Conservation (phyloP, 176 grass and related monocot species). For the Carex kokanica region DNA sequence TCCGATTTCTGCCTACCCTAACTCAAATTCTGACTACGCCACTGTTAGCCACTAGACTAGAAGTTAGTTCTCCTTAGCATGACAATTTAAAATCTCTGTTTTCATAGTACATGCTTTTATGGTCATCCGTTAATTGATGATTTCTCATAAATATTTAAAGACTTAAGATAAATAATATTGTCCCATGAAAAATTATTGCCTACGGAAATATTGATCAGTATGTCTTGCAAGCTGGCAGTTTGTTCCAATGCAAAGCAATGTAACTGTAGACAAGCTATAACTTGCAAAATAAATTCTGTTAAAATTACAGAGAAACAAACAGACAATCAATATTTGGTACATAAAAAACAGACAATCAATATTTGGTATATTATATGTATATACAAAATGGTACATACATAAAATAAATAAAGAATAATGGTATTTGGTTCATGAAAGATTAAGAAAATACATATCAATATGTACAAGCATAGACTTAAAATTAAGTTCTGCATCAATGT, state of each 20-base stretch:
- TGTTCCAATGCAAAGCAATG: neutral
- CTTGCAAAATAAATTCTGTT: neutral
- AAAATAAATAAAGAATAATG: neutral
- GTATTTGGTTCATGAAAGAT: neutral
- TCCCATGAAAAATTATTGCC: neutral
- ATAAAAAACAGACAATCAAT: neutral
- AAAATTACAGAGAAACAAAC: neutral
- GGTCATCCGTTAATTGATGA: neutral
- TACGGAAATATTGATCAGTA: neutral
- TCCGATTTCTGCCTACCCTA: too few relatives aligned
- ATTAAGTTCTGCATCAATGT: neutral
- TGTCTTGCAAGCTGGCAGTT: neutral
- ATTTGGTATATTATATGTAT: neutral
- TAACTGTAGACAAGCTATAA: neutral
- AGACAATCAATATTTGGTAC: too few relatives aligned
- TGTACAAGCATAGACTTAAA: neutral
- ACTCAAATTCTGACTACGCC: too few relatives aligned
- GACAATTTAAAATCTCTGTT: neutral
- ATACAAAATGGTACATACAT: neutral
- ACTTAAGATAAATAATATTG: neutral
- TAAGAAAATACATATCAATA: neutral
- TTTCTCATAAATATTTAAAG: neutral
- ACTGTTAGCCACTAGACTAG: too few relatives aligned
- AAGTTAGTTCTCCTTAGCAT: neutral
- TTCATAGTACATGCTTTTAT: neutral